phyloP scores from a whole-genome alignment of 2,329 filamentous ascomycete species.

The Fonsecaea pugnacius region DNA sequence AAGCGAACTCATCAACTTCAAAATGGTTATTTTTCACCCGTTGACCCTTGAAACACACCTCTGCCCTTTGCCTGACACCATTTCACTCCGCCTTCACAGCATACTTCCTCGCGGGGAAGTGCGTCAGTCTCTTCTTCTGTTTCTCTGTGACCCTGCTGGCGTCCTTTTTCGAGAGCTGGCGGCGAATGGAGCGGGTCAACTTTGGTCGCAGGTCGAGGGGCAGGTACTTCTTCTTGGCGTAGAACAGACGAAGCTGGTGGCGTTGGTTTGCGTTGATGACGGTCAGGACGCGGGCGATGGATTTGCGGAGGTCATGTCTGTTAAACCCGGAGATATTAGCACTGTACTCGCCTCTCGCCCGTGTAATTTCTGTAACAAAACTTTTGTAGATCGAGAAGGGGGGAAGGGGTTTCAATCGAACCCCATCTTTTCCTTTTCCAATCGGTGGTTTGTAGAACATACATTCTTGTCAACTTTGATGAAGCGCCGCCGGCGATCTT shows the following conservation, averaged over 20 bases:
- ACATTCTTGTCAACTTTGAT: slow-evolving; percentile 98
- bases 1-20: slow-evolving; percentile 37
- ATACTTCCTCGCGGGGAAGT: slow-evolving; percentile 99
- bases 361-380: background rate
- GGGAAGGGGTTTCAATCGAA: background rate
- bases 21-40: slow-evolving; percentile 39
- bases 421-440: background rate
- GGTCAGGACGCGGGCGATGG: slow-evolving; percentile 97
- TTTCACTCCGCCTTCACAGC: slow-evolving; percentile 77
- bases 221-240: slow-evolving; percentile 99
- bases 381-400: slow-evolving; percentile 35
- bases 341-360: slow-evolving; percentile 29
- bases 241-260: slow-evolving; percentile 96
- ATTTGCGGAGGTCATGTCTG: slow-evolving; percentile 99
- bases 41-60: slow-evolving; percentile 26
- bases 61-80: slow-evolving; percentile 37
- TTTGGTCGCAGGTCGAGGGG: slow-evolving; percentile 98
- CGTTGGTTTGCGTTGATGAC: slow-evolving; percentile 99
- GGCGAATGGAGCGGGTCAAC: slow-evolving; percentile 97
- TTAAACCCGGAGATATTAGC: slow-evolving; percentile 22
- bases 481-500: slow-evolving; percentile 89
- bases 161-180: slow-evolving; percentile 91
- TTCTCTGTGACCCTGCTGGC: slow-evolving; percentile 82
- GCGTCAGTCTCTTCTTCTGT: slow-evolving; percentile 91
- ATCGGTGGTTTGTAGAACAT: slow-evolving; percentile 51